These are phyloP conservation scores for Gardenia jasminoides DNA, from an alignment of 257 asterid species.

Conservation along the genomic window DNA sequence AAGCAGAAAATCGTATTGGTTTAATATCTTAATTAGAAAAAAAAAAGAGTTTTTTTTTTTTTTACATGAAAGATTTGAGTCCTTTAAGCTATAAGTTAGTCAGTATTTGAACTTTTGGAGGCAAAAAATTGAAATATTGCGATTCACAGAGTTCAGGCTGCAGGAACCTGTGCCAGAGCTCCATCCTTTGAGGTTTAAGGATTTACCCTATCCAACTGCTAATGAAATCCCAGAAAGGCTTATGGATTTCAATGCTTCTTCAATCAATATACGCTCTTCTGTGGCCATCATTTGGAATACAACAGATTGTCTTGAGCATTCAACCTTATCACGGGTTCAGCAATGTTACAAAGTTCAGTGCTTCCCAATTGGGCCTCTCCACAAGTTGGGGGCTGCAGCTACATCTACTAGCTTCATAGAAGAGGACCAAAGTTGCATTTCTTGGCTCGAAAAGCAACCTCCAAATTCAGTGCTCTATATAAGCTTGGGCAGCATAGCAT, in stretches of 20 bases:
- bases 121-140: not conserved
- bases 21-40: too few species aligned
- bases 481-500: constrained; percentile 44
- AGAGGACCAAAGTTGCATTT: constrained; percentile 38
- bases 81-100: not conserved
- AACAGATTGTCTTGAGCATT: constrained; percentile 20
- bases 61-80: not conserved
- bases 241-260: constrained; percentile 18
- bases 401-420: constrained; percentile 32
- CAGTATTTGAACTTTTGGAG: not conserved
- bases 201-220: constrained; percentile 6
- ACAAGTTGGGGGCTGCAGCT: constrained; percentile 37
- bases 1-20: constrained; percentile 4
- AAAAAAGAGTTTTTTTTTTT: too few species aligned
- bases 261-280: constrained; percentile 31
- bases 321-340: constrained; percentile 25
- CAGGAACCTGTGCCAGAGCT: constrained; percentile 29
- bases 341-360: constrained; percentile 38
- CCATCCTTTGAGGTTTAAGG: constrained; percentile 32
- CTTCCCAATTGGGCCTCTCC: constrained; percentile 60
- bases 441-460: constrained; percentile 42
- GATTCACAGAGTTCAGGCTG: constrained; percentile 33
- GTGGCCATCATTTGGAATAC: constrained; percentile 52
- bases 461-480: constrained; percentile 39
- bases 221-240: not conserved